These are phyloP conservation scores for Scenedesmus sp. DNA, from an alignment of 163 green algal species.

Conservation along the genomic window DNA sequence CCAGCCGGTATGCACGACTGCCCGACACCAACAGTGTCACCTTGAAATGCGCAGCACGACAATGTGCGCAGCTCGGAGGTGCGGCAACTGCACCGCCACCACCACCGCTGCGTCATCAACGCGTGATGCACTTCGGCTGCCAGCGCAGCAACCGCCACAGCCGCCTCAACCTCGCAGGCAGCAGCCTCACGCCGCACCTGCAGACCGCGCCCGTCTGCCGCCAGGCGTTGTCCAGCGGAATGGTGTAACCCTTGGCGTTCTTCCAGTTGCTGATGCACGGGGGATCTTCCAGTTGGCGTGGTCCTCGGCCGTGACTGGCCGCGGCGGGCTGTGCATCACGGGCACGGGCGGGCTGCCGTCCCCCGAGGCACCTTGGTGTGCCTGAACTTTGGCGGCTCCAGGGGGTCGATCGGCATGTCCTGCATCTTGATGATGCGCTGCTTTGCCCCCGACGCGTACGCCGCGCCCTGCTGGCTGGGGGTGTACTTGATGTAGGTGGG, in stretches of 20 bases:
- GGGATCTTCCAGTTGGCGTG: conserved; percentile 99
- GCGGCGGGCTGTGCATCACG: conserved; percentile 97
- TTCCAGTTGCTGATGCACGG: conserved; percentile 99
- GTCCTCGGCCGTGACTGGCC: conserved; percentile 90
- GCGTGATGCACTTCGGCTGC: not conserved
- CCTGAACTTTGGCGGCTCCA: conserved; percentile 98
- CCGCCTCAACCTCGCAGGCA: not conserved
- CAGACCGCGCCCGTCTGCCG: conserved; percentile 96
- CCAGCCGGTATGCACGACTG: no score
- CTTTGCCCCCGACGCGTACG: conserved; percentile 81
- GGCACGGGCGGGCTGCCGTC: conserved; percentile 93
- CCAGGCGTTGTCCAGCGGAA: conserved; percentile 99
- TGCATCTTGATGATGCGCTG: conserved; percentile 93
- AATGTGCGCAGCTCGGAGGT: no score
- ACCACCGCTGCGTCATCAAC: no score
- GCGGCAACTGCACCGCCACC: no score
- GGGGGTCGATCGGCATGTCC: conserved; percentile 95
- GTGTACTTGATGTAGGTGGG: conserved; percentile 87
- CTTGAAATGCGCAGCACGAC: no score
- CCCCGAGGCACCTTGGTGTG: conserved; percentile 95
- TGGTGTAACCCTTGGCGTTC: conserved; percentile 99
- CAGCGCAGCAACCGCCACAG: not conserved
- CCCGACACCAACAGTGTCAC: no score
- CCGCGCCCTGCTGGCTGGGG: conserved; percentile 55
- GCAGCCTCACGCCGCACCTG: not conserved